Conservation (phyloP, 1,139 yeast species). For the Suhomyces guaymorum region DNA sequence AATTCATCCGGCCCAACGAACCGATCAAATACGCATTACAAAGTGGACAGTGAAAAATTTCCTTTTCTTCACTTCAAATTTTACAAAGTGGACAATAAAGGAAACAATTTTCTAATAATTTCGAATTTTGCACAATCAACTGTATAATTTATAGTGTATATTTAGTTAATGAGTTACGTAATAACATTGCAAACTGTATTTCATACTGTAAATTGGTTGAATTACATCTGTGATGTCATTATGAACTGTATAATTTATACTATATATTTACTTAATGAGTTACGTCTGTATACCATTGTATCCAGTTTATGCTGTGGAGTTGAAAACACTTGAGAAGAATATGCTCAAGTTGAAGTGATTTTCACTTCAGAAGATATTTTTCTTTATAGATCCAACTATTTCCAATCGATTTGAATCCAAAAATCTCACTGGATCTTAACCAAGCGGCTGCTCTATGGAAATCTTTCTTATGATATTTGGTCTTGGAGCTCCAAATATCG, state of each 20-base stretch:
- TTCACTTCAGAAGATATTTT: slow-evolving; percentile 42
- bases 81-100: too few species aligned
- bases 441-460: slow-evolving; percentile 66
- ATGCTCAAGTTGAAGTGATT: too few species aligned
- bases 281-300: too few species aligned
- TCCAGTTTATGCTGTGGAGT: too few species aligned
- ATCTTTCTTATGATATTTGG: slow-evolving; percentile 59
- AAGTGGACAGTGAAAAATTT: slow-evolving; percentile 13
- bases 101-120: too few species aligned
- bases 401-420: slow-evolving; percentile 67
- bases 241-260: neutral
- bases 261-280: too few species aligned
- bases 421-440: slow-evolving; percentile 64
- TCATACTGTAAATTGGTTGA: too few species aligned
- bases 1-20: slow-evolving; percentile 17
- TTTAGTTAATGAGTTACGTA: neutral
- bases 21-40: slow-evolving; percentile 17
- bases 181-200: too few species aligned
- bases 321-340: too few species aligned
- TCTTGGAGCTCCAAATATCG: slow-evolving; percentile 61
- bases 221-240: neutral
- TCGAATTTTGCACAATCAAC: too few species aligned
- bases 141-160: neutral
- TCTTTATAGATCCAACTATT: slow-evolving; percentile 79
- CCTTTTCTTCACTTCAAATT: too few species aligned